Conservation (phyloP, 73 alveolate genomes). For the Durusdinium trenchii region DNA sequence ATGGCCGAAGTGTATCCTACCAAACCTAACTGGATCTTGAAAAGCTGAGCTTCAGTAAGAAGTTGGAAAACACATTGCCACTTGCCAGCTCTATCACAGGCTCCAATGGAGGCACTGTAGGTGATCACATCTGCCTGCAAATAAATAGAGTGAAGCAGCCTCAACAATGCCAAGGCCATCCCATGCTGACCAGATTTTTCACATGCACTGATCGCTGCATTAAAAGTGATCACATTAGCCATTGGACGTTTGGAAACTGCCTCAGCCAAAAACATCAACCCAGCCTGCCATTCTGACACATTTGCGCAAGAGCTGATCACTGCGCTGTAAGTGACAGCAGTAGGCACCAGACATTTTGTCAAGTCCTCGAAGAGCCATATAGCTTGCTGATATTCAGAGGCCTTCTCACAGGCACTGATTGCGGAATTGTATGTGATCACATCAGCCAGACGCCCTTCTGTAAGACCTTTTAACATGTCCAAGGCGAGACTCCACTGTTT, state of each 20-base stretch:
- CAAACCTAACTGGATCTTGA: neutral
- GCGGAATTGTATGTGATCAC: slow-evolving; percentile 54
- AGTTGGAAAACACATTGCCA: slow-evolving; percentile 21
- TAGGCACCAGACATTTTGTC: neutral
- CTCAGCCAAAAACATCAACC: neutral
- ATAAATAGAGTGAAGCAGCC: neutral
- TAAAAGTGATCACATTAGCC: slow-evolving; percentile 18
- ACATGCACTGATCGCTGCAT: slow-evolving; percentile 75
- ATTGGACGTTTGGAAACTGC: neutral
- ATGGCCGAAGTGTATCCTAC: slow-evolving; percentile 40
- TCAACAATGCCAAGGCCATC: neutral
- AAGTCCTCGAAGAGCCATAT: neutral
- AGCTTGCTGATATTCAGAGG: slow-evolving; percentile 37
- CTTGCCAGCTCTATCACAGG: slow-evolving; percentile 51
- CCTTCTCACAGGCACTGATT: slow-evolving; percentile 44
- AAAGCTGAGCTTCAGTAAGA: neutral
- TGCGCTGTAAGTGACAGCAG: slow-evolving; percentile 48
- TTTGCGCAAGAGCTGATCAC: slow-evolving; percentile 38
- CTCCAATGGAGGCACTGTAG: slow-evolving; percentile 66
- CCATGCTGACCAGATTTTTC: slow-evolving; percentile 35
- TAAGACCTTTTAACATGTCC: neutral
- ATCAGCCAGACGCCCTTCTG: neutral
- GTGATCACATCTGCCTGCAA: slow-evolving; percentile 28
- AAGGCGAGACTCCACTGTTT: slow-evolving; percentile 11
- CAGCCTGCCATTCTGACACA: slow-evolving; percentile 37